phyloP scores from a whole-genome alignment of 805 yeast genomes.

The Hanseniaspora opuntiae region DNA sequence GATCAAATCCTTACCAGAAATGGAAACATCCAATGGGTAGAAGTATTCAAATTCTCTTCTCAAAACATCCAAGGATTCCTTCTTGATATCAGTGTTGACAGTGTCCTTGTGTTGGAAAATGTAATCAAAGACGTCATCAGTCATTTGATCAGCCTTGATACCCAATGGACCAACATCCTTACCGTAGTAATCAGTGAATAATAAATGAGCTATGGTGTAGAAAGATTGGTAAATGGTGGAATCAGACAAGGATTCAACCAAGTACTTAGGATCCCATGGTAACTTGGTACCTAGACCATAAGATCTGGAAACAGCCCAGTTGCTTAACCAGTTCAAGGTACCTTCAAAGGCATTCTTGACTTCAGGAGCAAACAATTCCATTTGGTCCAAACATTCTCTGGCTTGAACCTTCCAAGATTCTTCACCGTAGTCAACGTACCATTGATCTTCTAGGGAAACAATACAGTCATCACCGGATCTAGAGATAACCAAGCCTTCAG shows the following conservation, averaged over 20 bases:
- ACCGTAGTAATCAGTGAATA: constrained; percentile 82
- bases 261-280: constrained; percentile 92
- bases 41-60: constrained; percentile 94
- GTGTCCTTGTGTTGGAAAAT: constrained; percentile 62
- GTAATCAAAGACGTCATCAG: constrained; percentile 86
- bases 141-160: constrained; percentile 71
- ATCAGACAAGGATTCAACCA: constrained; percentile 90
- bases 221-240: constrained; percentile 92
- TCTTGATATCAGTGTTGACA: constrained; percentile 43
- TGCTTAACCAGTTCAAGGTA: constrained; percentile 87
- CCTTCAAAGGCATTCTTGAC: constrained; percentile 85
- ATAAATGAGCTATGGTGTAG: constrained; percentile 76
- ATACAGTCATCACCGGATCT: constrained; percentile 95
- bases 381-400: constrained; percentile 54
- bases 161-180: constrained; percentile 54
- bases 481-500: constrained; percentile 77
- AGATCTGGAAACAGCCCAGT: constrained; percentile 96
- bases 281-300: constrained; percentile 89
- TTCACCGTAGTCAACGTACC: constrained; percentile 97
- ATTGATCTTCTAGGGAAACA: constrained; percentile 94
- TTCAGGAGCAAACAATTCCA: constrained; percentile 73
- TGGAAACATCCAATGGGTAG: constrained; percentile 83
- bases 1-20: constrained; percentile 92
- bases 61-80: constrained; percentile 51
- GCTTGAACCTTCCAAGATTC: constrained; percentile 74